Evolutionary conservation across 2,329 filamentous ascomycete species (phyloP).

Genomic region (Mollisia scopiformis): DNA sequence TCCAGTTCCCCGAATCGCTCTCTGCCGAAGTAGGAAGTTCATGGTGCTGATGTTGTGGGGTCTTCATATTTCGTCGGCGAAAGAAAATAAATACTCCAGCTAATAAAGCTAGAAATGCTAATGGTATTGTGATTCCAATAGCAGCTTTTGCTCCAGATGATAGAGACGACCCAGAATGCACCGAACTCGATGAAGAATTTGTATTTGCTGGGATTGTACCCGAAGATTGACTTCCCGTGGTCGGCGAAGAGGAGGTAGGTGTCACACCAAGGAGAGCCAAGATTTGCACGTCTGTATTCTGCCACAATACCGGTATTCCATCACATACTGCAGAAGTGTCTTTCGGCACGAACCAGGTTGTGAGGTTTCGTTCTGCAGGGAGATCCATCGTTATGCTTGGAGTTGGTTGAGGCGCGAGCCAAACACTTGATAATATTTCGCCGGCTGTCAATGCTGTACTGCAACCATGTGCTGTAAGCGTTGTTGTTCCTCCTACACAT

Average conservation of each 20-base stretch:
- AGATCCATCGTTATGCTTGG: conserved; percentile 1
- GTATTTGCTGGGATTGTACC: not conserved
- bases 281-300: conserved; percentile 15
- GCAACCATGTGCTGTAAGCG: conserved; percentile 9
- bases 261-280: conserved; percentile 3
- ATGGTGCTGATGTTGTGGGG: not conserved
- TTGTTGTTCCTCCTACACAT: conserved; percentile 11
- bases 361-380: not conserved
- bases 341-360: conserved; percentile 1
- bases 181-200: not conserved
- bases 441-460: not conserved
- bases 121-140: conserved; percentile 38
- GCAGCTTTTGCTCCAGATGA: conserved; percentile 19
- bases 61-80: conserved; percentile 28
- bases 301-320: conserved; percentile 16
- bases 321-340: conserved; percentile 10
- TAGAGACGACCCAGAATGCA: not conserved
- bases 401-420: conserved; percentile 9
- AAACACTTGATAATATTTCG: conserved; percentile 10
- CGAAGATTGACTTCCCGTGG: not conserved
- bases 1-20: not conserved
- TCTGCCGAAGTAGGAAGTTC: conserved; percentile 2
- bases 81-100: conserved; percentile 35
- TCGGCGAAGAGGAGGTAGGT: not conserved
- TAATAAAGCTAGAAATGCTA: conserved; percentile 32